phyloP scores from a whole-genome alignment of 495 filamentous ascomycete species.

The Apodospora peruviana region DNA sequence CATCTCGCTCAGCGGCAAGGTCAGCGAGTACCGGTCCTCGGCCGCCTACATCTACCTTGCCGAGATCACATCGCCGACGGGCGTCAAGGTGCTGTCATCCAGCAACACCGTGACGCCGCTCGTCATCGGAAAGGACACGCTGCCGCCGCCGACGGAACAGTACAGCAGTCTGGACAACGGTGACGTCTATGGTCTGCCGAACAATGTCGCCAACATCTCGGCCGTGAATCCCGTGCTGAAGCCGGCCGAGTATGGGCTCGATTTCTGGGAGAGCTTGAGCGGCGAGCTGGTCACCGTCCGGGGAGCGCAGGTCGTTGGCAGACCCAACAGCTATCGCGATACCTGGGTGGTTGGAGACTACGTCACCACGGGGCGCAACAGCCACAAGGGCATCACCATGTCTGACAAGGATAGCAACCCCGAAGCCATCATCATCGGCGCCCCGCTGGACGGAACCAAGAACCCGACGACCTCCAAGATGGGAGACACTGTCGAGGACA shows the following conservation, averaged over 20 bases:
- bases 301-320: constrained; percentile 40
- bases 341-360: constrained; percentile 57
- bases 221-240: constrained; percentile 47
- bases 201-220: constrained; percentile 46
- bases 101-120: constrained; percentile 40
- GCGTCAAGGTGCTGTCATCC: constrained; percentile 38
- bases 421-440: constrained; percentile 54
- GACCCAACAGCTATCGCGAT: constrained; percentile 54
- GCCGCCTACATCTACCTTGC: constrained; percentile 50
- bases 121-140: constrained; percentile 46
- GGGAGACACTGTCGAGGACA: constrained; percentile 49
- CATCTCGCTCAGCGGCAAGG: constrained; percentile 48
- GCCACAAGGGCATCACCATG: constrained; percentile 51
- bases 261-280: constrained; percentile 59
- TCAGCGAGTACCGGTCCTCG: constrained; percentile 50
- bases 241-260: constrained; percentile 51
- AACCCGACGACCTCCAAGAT: constrained; percentile 50
- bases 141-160: constrained; percentile 45
- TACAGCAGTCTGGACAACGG: constrained; percentile 49
- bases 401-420: constrained; percentile 51
- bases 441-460: constrained; percentile 52
- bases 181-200: constrained; percentile 50
- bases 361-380: constrained; percentile 46
- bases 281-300: constrained; percentile 53
- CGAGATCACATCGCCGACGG: constrained; percentile 46